Conservation (phyloP, 495 filamentous ascomycete species). For the Lentithecium fluviatile region DNA sequence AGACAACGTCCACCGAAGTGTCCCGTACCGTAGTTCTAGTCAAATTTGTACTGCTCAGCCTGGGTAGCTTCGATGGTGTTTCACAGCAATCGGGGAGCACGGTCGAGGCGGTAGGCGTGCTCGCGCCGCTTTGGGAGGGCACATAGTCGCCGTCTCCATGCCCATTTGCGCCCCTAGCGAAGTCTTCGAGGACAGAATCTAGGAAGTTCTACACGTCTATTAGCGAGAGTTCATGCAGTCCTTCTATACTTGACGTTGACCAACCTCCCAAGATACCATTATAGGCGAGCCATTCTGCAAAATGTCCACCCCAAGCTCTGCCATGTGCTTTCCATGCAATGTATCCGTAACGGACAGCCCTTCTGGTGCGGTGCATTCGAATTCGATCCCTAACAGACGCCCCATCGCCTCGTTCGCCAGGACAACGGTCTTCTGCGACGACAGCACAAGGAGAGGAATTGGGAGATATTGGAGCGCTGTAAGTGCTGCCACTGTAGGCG, state of each 20-base stretch:
- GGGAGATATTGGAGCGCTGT: conserved; percentile 68
- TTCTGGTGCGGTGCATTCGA: conserved; percentile 34
- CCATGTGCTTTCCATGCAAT: conserved; percentile 57
- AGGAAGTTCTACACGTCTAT: conserved; percentile 30
- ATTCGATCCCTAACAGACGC: conserved; percentile 55
- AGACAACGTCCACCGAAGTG: conserved; percentile 57
- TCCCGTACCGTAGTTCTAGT: conserved; percentile 44
- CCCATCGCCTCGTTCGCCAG: conserved; percentile 73
- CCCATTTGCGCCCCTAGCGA: conserved; percentile 4
- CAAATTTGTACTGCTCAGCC: conserved; percentile 27
- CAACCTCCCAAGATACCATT: conserved; percentile 46
- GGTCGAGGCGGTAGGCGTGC: conserved; percentile 22
- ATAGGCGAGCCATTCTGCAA: conserved; percentile 53
- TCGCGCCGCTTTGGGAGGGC: conserved; percentile 11
- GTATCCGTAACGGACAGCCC: conserved; percentile 44
- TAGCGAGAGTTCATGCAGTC: not conserved
- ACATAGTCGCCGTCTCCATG: not conserved
- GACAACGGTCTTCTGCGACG: conserved; percentile 60
- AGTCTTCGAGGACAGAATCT: conserved; percentile 38
- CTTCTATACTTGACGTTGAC: not conserved
- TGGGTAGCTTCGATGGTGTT: not conserved
- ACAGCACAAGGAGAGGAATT: conserved; percentile 63
- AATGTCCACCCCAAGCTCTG: conserved; percentile 62
- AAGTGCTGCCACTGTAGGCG: conserved; percentile 47
- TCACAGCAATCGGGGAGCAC: not conserved